phyloP scores from a whole-genome alignment of 495 filamentous ascomycete genomes.

The Neurospora sp. region DNA sequence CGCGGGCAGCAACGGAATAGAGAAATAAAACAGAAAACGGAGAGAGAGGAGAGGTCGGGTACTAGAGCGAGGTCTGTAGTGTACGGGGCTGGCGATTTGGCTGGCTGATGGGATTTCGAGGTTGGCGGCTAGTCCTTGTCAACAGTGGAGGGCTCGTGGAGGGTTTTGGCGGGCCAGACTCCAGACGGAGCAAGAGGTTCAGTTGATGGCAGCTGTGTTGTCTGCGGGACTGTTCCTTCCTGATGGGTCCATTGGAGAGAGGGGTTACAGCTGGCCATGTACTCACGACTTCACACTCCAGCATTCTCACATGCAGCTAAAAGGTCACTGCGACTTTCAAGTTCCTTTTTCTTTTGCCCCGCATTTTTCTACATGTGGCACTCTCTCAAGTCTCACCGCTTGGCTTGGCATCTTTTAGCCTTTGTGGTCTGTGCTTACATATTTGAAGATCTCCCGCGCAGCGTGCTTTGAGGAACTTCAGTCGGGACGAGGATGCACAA shows the following conservation, averaged over 20 bases:
- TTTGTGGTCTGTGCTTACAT: background rate
- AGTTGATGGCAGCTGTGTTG: conserved; percentile 1
- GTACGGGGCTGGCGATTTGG: background rate
- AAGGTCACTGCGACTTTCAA: background rate
- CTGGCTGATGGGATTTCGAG: background rate
- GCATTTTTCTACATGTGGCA: conserved; percentile 3
- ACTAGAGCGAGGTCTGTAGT: background rate
- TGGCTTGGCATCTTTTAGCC: background rate
- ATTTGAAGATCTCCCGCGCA: background rate
- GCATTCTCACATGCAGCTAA: background rate
- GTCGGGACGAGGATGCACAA: background rate
- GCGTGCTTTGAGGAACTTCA: background rate
- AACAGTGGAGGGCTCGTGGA: background rate
- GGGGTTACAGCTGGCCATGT: background rate
- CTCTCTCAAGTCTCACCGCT: conserved; percentile 5
- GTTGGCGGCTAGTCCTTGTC: background rate
- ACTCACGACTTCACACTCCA: background rate
- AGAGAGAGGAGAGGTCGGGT: conserved; percentile 5
- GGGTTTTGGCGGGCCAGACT: background rate
- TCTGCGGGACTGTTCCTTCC: conserved; percentile 4
- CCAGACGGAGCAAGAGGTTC: conserved; percentile 6
- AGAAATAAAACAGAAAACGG: background rate
- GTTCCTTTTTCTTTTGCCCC: conserved; percentile 1
- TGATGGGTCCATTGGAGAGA: background rate
- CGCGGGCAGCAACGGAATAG: conserved; percentile 2